These are phyloP conservation scores for Arthrobotrys iridis DNA, from an alignment of 2,329 filamentous ascomycete genomes.

Conservation along the genomic window DNA sequence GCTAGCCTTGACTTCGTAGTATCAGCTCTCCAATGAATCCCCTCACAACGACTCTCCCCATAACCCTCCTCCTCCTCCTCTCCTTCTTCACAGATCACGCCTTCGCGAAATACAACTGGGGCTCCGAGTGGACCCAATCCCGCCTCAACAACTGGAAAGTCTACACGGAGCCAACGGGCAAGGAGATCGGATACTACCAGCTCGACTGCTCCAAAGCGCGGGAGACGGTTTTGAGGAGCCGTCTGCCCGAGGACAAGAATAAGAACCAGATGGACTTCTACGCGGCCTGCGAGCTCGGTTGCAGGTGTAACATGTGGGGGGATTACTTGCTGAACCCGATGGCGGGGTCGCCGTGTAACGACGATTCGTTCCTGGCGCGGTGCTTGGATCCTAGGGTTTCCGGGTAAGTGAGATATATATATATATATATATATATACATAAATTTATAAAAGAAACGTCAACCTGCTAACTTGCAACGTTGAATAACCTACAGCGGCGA, in stretches of 20 bases:
- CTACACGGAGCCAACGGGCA: neutral
- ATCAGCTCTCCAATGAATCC: too few relatives aligned
- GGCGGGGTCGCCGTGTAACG: neutral
- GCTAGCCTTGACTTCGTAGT: too few relatives aligned
- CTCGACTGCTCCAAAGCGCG: neutral
- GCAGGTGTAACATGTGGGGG: slow-evolving; percentile 37
- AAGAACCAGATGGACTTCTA: neutral
- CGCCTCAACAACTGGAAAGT: neutral
- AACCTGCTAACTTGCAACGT: too few relatives aligned
- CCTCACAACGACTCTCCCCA: too few relatives aligned
- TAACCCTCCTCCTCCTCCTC: neutral
- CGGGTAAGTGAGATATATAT: neutral
- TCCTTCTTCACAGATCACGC: neutral
- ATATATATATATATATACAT: neutral
- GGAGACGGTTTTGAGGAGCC: neutral
- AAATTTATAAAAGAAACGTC: too few relatives aligned
- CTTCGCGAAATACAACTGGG: slow-evolving; percentile 18
- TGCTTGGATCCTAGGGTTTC: neutral
- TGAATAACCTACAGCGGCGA: too few relatives aligned
- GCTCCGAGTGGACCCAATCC: slow-evolving; percentile 1
- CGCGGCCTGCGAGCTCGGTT: neutral
- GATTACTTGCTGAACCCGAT: slow-evolving; percentile 27
- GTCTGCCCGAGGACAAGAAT: neutral
- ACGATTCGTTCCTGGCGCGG: neutral
- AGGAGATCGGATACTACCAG: slow-evolving; percentile 10